Conservation (phyloP, 768 basidiomycete genomes). For the Paxillus rubicundulus region DNA sequence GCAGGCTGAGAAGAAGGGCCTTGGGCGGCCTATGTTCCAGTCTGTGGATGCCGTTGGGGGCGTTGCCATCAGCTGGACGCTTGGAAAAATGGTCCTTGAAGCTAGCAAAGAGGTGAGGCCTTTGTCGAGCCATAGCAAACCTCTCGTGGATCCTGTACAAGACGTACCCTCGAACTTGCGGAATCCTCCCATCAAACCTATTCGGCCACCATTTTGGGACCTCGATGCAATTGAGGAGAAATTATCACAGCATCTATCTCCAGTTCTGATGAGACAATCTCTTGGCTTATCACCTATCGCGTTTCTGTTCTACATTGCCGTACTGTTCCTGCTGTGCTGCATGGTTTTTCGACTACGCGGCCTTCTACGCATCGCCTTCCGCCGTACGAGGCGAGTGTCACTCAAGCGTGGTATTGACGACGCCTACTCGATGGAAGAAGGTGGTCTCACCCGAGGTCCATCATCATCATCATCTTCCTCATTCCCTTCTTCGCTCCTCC, state of each 20-base stretch:
- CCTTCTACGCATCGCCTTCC: slow-evolving; percentile 44
- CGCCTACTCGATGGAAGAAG: slow-evolving; percentile 50
- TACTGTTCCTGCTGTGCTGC: slow-evolving; percentile 42
- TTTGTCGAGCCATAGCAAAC: slow-evolving; percentile 44
- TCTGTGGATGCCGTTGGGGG: slow-evolving; percentile 88
- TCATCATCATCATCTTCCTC: slow-evolving; percentile 13
- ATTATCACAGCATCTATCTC: slow-evolving; percentile 65
- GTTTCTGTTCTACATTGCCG: slow-evolving; percentile 49
- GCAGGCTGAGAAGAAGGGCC: slow-evolving; percentile 79
- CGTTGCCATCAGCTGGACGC: slow-evolving; percentile 95
- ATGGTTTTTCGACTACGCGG: slow-evolving; percentile 58
- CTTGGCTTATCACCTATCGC: slow-evolving; percentile 72
- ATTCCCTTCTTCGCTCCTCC: slow-evolving; percentile 23
- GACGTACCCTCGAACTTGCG: slow-evolving; percentile 54
- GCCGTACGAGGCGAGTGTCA: slow-evolving; percentile 43
- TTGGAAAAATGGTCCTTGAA: slow-evolving; percentile 98
- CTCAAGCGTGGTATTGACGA: slow-evolving; percentile 32
- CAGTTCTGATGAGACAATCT: slow-evolving; percentile 56
- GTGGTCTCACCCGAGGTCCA: slow-evolving; percentile 13
- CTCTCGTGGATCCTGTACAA: slow-evolving; percentile 73
- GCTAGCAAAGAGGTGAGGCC: slow-evolving; percentile 82
- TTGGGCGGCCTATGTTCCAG: slow-evolving; percentile 85
- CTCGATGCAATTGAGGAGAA: slow-evolving; percentile 60
- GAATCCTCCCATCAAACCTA: slow-evolving; percentile 52
- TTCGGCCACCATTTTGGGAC: slow-evolving; percentile 60